Conservation (phyloP, 2,329 filamentous ascomycete genomes). For the Chrysoporthe deuterocubensis region DNA sequence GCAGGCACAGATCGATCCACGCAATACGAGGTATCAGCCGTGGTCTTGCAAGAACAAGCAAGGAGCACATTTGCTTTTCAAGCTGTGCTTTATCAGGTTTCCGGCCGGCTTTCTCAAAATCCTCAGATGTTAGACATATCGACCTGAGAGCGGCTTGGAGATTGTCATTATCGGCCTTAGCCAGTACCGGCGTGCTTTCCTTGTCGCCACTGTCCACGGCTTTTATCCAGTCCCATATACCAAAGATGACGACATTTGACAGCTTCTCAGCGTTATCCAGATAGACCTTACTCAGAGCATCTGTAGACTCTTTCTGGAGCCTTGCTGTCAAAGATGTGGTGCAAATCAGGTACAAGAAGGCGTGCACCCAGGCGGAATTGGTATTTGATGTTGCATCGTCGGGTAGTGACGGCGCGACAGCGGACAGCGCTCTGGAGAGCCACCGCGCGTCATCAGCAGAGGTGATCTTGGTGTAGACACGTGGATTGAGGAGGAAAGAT, state of each 20-base stretch:
- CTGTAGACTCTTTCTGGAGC: slow-evolving; percentile 66
- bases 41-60: slow-evolving; percentile 78
- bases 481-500: slow-evolving; percentile 83
- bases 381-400: slow-evolving; percentile 52
- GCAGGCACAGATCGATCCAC: slow-evolving; percentile 90
- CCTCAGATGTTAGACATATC: slow-evolving; percentile 65
- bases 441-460: slow-evolving; percentile 78
- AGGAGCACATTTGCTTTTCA: slow-evolving; percentile 72
- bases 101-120: slow-evolving; percentile 50
- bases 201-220: slow-evolving; percentile 73
- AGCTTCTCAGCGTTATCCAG: slow-evolving; percentile 59
- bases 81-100: slow-evolving; percentile 54
- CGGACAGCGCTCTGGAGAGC: slow-evolving; percentile 71
- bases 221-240: slow-evolving; percentile 80
- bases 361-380: slow-evolving; percentile 79
- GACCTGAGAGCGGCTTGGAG: slow-evolving; percentile 65
- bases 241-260: slow-evolving; percentile 67
- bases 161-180: slow-evolving; percentile 67
- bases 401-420: slow-evolving; percentile 60
- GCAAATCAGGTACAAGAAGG: slow-evolving; percentile 78
- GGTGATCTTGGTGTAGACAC: slow-evolving; percentile 80
- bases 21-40: slow-evolving; percentile 76
- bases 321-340: slow-evolving; percentile 63
- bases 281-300: slow-evolving; percentile 69
- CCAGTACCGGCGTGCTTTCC: slow-evolving; percentile 70